phyloP scores from a whole-genome alignment of 129 eudicot genomes.

The Flaveria brownii region DNA sequence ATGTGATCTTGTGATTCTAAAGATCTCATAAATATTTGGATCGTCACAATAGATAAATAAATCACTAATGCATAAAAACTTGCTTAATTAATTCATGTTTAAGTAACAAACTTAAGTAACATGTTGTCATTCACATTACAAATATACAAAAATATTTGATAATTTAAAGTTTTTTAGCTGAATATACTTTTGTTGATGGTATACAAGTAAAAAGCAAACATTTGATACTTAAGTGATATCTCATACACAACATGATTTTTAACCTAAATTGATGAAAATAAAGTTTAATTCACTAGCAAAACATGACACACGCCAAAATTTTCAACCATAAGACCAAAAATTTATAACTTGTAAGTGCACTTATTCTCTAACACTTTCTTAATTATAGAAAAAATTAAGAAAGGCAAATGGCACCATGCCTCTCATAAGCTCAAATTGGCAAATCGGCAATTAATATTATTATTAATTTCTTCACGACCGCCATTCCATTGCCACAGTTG shows the following conservation, averaged over 20 bases:
- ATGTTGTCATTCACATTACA: background rate
- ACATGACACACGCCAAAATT: too few relatives aligned
- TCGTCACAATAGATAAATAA: too few relatives aligned
- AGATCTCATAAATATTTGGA: background rate
- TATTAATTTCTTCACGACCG: background rate
- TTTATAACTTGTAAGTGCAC: too few relatives aligned
- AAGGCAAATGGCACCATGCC: conserved; percentile 6
- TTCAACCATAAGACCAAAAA: too few relatives aligned
- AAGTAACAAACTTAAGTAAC: background rate
- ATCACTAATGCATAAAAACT: background rate
- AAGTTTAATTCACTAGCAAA: too few relatives aligned
- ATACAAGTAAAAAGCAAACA: too few relatives aligned
- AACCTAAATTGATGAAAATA: background rate
- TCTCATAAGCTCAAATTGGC: conserved; percentile 12
- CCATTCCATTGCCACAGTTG: conserved; percentile 24
- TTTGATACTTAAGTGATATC: background rate
- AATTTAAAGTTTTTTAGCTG: too few relatives aligned
- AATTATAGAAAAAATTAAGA: too few relatives aligned
- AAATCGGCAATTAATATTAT: background rate
- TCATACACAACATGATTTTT: background rate
- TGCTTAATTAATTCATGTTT: background rate
- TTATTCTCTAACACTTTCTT: too few relatives aligned
- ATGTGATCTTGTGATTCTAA: background rate
- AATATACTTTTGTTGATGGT: background rate
- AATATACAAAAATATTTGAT: background rate